phyloP scores from a whole-genome alignment of 257 asterid genomes.

The Ajuga chamaepitys region DNA sequence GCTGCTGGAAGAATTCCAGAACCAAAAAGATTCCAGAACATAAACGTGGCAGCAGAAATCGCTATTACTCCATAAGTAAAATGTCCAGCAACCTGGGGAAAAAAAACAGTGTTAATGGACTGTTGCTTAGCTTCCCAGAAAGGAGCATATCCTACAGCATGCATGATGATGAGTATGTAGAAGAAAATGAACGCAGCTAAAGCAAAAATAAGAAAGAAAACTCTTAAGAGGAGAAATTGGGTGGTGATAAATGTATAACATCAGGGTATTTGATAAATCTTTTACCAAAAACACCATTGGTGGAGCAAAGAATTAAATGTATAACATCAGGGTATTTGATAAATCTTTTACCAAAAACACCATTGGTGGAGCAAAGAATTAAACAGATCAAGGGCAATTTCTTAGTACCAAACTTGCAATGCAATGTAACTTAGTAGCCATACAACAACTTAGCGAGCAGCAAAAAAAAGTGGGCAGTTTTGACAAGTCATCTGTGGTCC shows the following conservation, averaged over 20 bases:
- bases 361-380: not conserved
- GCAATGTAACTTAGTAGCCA: not conserved
- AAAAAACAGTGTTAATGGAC: constrained; percentile 9
- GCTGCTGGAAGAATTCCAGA: constrained; percentile 73
- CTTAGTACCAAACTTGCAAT: not conserved
- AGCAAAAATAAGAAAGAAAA: not conserved
- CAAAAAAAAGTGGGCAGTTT: not conserved
- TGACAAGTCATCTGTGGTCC: not conserved
- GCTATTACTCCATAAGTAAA: constrained; percentile 98
- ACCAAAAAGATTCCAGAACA: constrained; percentile 91
- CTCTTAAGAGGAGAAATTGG: not conserved
- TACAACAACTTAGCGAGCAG: not conserved
- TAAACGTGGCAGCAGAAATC: constrained; percentile 91
- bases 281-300: not conserved
- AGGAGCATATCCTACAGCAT: not conserved
- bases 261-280: not conserved
- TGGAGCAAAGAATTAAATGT: not conserved
- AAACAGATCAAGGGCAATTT: not conserved
- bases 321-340: too few relatives aligned
- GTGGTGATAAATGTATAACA: not conserved
- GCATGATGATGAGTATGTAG: not conserved
- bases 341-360: not conserved
- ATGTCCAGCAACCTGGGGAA: constrained; percentile 82
- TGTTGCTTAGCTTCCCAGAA: constrained; percentile 6
- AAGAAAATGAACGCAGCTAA: not conserved